A percentile compares a stretch with the other conserved stretches of the same genome.
Conservation (phyloP, 345 rosid genomes). For the Lepidium didymum region DNA sequence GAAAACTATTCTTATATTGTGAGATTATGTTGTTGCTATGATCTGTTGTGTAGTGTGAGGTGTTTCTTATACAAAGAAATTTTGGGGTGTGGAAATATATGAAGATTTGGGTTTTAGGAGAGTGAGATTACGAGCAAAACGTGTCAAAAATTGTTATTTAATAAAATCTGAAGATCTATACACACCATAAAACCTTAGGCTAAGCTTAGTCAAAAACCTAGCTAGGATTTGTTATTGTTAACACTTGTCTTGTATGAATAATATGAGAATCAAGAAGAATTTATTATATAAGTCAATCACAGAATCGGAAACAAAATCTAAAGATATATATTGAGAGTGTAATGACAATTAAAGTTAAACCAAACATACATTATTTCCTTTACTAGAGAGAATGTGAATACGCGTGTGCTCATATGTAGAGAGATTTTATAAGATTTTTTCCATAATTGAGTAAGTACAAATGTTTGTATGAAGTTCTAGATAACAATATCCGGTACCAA, state of each 20-base stretch:
- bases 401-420: not conserved
- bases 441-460: too few species aligned
- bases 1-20: not conserved
- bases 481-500: too few species aligned
- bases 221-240: not conserved
- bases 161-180: not conserved
- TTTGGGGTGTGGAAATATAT: not conserved
- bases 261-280: conserved; percentile 6
- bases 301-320: not conserved
- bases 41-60: not conserved
- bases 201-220: not conserved
- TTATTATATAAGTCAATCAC: not conserved
- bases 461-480: too few species aligned
- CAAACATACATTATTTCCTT: not conserved
- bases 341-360: not conserved
- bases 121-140: conserved; percentile 1
- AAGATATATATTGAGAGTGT: not conserved
- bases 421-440: too few species aligned
- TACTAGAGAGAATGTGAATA: not conserved
- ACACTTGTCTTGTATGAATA: conserved; percentile 10
- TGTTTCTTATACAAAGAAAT: not conserved
- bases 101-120: not conserved
- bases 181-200: not conserved
- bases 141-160: conserved; percentile 4
- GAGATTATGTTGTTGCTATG: not conserved